A percentile compares a stretch with the other conserved stretches of the same genome.
Conservation (phyloP, 805 yeast species). For the Lachancea lanzarotensis region DNA sequence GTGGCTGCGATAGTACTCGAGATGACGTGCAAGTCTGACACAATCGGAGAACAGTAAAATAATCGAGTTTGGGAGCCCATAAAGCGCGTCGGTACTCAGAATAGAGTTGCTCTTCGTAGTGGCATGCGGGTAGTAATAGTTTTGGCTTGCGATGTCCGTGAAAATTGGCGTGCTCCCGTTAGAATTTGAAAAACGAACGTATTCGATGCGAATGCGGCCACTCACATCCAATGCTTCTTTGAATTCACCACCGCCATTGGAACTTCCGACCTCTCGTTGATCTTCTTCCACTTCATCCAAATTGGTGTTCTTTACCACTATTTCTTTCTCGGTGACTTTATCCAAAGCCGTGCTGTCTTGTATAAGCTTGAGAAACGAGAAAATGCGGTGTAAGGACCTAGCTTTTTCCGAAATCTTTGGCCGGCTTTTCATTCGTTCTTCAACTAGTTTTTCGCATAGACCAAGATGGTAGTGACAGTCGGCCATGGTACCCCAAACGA, state of each 20-base stretch:
- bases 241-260: conserved; percentile 14
- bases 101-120: conserved; percentile 47
- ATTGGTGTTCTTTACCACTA: conserved; percentile 13
- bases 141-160: conserved; percentile 37
- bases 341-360: conserved; percentile 61
- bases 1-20: conserved; percentile 39
- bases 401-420: conserved; percentile 71
- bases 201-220: conserved; percentile 45
- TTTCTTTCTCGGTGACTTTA: conserved; percentile 27
- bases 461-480: conserved; percentile 71
- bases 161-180: conserved; percentile 34
- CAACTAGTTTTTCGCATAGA: conserved; percentile 70
- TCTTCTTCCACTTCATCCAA: not conserved
- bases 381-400: conserved; percentile 66
- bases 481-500: conserved; percentile 87
- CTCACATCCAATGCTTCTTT: conserved; percentile 36
- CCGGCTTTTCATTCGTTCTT: conserved; percentile 58
- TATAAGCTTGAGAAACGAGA: conserved; percentile 63
- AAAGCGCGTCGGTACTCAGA: conserved; percentile 70
- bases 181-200: conserved; percentile 14
- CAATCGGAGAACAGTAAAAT: conserved; percentile 67
- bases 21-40: conserved; percentile 58
- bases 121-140: conserved; percentile 30
- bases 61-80: conserved; percentile 79
- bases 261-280: not conserved